Base-by-base conservation (phyloP, 495 filamentous ascomycete species). In the Xylaria acuta region DNA sequence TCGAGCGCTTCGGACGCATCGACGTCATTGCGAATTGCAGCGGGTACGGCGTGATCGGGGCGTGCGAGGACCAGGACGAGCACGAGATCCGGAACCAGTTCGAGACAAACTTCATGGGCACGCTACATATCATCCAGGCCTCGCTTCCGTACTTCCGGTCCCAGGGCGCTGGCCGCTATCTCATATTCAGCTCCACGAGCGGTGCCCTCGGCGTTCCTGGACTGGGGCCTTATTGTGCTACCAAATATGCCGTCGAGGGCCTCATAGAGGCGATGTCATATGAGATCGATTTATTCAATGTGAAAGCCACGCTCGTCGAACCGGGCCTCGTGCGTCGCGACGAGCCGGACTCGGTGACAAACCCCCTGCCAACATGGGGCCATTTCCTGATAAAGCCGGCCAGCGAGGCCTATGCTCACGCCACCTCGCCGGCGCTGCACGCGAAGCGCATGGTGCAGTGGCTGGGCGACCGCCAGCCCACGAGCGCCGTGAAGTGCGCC, bases 21-120 rank as follows among this genome's bases (percentile, higher is more conserved):
- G 96, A 98, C 80, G 88, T 97, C 65, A 91, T 99, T 62, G 94
- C 90, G 75, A 99, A 99, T 79, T 97, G 92, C 81, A 92, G 92
- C 40, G 92, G 92, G 43, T 97, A 96, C 82, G 96, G 95, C 63
- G 93, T 99, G 43, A 97, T 98, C 74, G 95, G 93, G 38, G 92
- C 95, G 3, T 97, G 94, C 82, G 96, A 99, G 82, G 96, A 98
- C 83, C 96, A 98, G 82, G 94, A 97, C 82, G 93, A 96, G 76
- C 91, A 93, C 80, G 95, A 98, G 75, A 91, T 99, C 73, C 92
- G 94, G 72, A 96, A 95, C 78, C 95, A 98, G 80, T 98, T 98
- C 81, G 92, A 95, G 82, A 98, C 94, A 40, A 99, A 99, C 79
- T 97, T 97, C 83, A 94, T 94, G 81, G 96, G 96, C 67, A 95